phyloP scores from a whole-genome alignment of 805 yeast species.

The Ogataea degrootiae region DNA sequence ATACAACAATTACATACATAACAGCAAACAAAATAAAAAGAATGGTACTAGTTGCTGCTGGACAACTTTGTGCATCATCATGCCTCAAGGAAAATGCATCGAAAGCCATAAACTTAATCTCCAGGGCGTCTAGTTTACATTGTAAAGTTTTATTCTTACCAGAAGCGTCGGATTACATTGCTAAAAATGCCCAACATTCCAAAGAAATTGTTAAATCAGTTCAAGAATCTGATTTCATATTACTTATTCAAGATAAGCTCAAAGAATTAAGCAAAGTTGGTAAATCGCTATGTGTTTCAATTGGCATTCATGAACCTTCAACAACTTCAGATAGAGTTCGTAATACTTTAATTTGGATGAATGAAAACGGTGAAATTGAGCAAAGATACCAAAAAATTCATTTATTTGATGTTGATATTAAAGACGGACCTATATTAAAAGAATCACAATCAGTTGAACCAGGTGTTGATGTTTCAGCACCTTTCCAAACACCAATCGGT shows the following conservation, averaged over 20 bases:
- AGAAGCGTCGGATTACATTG: conserved; percentile 88
- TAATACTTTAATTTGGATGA: conserved; percentile 72
- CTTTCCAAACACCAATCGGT: conserved; percentile 58
- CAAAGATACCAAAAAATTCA: conserved; percentile 82
- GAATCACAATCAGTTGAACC: conserved; percentile 82
- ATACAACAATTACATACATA: too few species aligned
- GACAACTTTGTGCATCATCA: conserved; percentile 77
- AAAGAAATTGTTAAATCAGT: conserved; percentile 48
- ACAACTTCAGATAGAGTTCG: conserved; percentile 43
- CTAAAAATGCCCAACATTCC: conserved; percentile 65
- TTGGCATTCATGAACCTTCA: conserved; percentile 86
- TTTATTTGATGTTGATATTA: conserved; percentile 81
- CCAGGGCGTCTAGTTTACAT: conserved; percentile 54
- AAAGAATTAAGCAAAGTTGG: conserved; percentile 34
- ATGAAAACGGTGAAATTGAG: conserved; percentile 56
- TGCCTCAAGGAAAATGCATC: conserved; percentile 55
- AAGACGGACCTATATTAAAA: conserved; percentile 73
- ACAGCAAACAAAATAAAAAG: neutral
- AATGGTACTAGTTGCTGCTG: conserved; percentile 72
- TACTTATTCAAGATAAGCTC: conserved; percentile 44
- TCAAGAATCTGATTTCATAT: conserved; percentile 36
- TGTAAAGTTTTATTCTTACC: conserved; percentile 79
- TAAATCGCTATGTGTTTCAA: conserved; percentile 57
- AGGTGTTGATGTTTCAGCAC: conserved; percentile 50
- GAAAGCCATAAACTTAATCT: conserved; percentile 54